A percentile compares a stretch with the other conserved stretches of the same genome.
phyloP scores from a whole-genome alignment of 2,329 filamentous ascomycete species.

The Cryphonectria naterciae region DNA sequence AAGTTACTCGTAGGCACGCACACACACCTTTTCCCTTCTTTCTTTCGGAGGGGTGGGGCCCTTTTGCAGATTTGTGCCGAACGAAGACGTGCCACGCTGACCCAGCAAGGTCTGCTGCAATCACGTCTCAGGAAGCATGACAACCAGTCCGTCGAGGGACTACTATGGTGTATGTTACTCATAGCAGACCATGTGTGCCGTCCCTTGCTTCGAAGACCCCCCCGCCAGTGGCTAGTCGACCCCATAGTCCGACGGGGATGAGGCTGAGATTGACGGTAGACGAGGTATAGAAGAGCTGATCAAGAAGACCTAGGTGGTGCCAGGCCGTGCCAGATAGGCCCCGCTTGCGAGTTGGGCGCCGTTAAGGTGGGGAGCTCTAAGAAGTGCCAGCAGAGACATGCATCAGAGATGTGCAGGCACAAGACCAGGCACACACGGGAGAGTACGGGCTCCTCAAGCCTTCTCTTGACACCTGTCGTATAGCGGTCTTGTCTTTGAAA shows the following conservation, averaged over 20 bases:
- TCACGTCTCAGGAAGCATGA: neutral
- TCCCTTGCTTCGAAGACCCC: constrained; percentile 13
- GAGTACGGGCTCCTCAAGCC: constrained; percentile 12
- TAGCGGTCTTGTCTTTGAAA: neutral
- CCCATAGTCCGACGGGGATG: neutral
- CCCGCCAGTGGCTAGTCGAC: constrained; percentile 2
- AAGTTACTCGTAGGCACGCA: neutral
- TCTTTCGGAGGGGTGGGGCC: neutral
- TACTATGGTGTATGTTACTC: neutral
- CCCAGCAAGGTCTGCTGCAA: neutral
- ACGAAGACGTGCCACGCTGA: neutral
- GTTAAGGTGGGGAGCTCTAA: constrained; percentile 11
- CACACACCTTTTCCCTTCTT: neutral
- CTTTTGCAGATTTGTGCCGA: neutral
- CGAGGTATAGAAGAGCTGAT: constrained; percentile 9
- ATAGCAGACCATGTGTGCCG: constrained; percentile 3
- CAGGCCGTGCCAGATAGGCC: neutral
- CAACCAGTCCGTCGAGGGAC: neutral
- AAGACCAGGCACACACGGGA: constrained; percentile 6
- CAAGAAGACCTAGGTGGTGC: neutral
- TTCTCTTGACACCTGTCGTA: constrained; percentile 6
- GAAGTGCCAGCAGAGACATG: constrained; percentile 28
- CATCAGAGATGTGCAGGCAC: constrained; percentile 18
- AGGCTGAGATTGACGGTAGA: constrained; percentile 15
- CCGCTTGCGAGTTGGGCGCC: constrained; percentile 2